phyloP scores from a whole-genome alignment of 441 rosid genomes.

The Croton laevigatus region DNA sequence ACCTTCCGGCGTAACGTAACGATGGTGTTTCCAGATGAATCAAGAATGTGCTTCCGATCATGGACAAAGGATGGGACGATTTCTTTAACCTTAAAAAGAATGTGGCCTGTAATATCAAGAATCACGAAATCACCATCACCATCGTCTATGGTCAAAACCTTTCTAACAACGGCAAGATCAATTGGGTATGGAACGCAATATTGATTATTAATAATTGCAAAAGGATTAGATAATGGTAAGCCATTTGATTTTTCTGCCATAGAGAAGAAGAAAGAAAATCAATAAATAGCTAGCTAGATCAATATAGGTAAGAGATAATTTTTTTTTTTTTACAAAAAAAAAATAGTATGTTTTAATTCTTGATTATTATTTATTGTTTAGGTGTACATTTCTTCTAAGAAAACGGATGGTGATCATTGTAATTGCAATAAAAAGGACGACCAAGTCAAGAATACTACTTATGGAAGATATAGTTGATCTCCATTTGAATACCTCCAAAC shows the following conservation, averaged over 20 bases:
- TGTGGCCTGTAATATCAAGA: conserved; percentile 23
- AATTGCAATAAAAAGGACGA: too few relatives aligned
- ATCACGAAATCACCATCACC: conserved; percentile 28
- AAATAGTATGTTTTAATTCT: neutral
- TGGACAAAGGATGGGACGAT: conserved; percentile 17
- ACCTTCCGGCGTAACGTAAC: conserved; percentile 37
- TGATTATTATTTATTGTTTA: neutral
- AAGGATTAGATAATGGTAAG: neutral
- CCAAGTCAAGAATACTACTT: neutral
- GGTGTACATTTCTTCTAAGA: neutral
- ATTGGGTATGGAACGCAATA: conserved; percentile 25
- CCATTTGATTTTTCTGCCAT: neutral
- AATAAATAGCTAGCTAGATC: neutral
- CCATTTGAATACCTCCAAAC: neutral
- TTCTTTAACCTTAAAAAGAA: conserved; percentile 31
- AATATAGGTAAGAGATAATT: neutral
- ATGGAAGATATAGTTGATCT: neutral
- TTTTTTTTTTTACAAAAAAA: too few relatives aligned
- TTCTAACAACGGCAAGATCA: conserved; percentile 27
- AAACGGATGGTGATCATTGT: neutral
- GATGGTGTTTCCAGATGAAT: conserved; percentile 31
- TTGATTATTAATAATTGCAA: conserved; percentile 22
- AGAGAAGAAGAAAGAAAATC: neutral
- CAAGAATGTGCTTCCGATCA: conserved; percentile 23
- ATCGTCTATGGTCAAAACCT: conserved; percentile 11